phyloP scores from a whole-genome alignment of 768 basidiomycete genomes.

The Phanerochaete sordida region DNA sequence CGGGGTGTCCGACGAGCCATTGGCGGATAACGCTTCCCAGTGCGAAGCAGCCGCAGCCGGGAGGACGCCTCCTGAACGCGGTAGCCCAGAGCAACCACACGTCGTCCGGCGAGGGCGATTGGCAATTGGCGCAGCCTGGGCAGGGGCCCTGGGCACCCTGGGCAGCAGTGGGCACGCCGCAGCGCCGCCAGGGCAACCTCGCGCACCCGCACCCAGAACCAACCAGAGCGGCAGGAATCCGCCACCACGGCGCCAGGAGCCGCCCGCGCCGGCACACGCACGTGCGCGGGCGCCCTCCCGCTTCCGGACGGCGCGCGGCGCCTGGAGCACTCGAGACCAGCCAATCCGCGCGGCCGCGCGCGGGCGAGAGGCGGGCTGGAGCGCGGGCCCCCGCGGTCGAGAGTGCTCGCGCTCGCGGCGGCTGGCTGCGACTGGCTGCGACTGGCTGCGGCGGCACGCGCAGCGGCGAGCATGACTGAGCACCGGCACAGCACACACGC shows the following conservation, averaged over 20 bases:
- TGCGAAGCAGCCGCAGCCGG: neutral
- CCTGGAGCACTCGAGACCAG: neutral
- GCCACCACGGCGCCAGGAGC: neutral
- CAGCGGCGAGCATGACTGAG: no score
- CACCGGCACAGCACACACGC: no score
- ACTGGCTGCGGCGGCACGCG: no score
- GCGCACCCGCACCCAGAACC: neutral
- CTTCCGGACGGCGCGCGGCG: neutral
- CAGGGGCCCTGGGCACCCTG: no score
- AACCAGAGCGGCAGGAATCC: neutral
- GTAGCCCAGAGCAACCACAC: neutral
- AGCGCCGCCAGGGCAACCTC: neutral
- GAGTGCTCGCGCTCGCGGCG: no score
- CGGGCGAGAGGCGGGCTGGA: neutral
- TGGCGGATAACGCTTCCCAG: neutral
- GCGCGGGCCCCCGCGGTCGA: no score
- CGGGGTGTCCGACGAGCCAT: neutral
- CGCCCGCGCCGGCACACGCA: neutral
- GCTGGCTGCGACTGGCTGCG: no score
- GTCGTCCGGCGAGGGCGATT: no score
- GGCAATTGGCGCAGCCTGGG: no score
- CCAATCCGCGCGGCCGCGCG: neutral
- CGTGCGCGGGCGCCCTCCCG: neutral
- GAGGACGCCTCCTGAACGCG: neutral
- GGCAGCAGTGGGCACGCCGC: no score